Conservation (phyloP, 2,329 filamentous ascomycete species). For the Aspergillus niger region DNA sequence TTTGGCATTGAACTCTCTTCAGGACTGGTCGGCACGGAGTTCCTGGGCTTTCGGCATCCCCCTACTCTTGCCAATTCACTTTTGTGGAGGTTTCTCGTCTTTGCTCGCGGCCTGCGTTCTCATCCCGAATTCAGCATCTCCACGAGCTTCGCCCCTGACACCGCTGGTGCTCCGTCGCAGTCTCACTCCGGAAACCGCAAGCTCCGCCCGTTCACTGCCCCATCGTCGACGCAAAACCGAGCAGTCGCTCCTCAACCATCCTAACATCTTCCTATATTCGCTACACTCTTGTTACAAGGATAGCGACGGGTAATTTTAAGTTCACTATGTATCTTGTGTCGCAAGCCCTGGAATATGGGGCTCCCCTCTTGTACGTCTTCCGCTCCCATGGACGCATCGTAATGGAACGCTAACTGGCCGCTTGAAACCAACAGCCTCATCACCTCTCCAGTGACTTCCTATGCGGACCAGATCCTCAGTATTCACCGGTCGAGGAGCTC, state of each 20-base stretch:
- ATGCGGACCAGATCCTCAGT: constrained; percentile 67
- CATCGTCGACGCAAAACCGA: not conserved
- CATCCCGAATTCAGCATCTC: not conserved
- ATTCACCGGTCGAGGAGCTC: constrained; percentile 63
- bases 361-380: constrained; percentile 50
- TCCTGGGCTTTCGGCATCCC: not conserved
- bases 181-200: constrained; percentile 6
- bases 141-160: constrained; percentile 2
- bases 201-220: constrained; percentile 8
- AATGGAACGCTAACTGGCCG: constrained; percentile 15
- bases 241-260: not conserved
- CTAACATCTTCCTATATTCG: not conserved
- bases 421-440: constrained; percentile 51
- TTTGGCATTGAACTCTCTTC: not conserved
- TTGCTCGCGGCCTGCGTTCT: not conserved
- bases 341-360: constrained; percentile 48
- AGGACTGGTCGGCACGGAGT: not conserved
- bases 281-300: not conserved
- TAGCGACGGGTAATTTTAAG: not conserved
- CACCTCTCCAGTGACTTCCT: constrained; percentile 64
- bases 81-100: not conserved
- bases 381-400: not conserved
- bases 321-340: constrained; percentile 43
- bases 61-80: not conserved
- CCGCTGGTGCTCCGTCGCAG: not conserved